phyloP scores from a whole-genome alignment of 192 early-diverging fungal genomes.

The Coemansia sp. region DNA sequence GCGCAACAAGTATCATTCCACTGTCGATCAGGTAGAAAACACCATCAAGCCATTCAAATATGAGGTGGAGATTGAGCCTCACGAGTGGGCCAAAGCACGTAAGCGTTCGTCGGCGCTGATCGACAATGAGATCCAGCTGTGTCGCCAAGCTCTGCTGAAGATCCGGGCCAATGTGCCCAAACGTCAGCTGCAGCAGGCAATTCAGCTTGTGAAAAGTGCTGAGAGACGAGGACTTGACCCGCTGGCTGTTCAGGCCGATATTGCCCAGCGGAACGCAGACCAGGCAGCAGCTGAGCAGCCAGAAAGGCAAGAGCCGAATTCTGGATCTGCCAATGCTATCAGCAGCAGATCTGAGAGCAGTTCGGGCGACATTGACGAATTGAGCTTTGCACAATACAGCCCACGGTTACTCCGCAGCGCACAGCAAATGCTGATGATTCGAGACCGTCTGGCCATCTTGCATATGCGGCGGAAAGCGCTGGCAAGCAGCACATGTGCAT shows the following conservation, averaged over 20 bases:
- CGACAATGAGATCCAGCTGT: slow-evolving; percentile 77
- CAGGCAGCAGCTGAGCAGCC: slow-evolving; percentile 14
- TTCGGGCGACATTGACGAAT: slow-evolving; percentile 48
- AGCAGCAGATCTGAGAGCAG: neutral
- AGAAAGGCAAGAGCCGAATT: neutral
- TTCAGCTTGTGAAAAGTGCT: slow-evolving; percentile 70
- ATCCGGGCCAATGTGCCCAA: slow-evolving; percentile 76
- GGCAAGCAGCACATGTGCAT: slow-evolving; percentile 76
- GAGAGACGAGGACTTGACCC: slow-evolving; percentile 62
- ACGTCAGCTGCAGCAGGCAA: slow-evolving; percentile 78
- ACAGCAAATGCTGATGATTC: slow-evolving; percentile 72
- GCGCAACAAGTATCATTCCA: slow-evolving; percentile 79
- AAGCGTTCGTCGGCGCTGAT: slow-evolving; percentile 72
- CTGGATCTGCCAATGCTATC: neutral
- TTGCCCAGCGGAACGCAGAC: slow-evolving; percentile 31
- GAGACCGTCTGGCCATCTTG: slow-evolving; percentile 73
- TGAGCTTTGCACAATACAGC: slow-evolving; percentile 64
- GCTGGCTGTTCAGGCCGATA: slow-evolving; percentile 30
- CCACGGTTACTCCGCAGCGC: slow-evolving; percentile 76
- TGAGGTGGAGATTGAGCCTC: slow-evolving; percentile 88
- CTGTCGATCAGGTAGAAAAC: slow-evolving; percentile 97
- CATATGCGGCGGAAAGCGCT: slow-evolving; percentile 78
- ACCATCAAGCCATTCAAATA: slow-evolving; percentile 99
- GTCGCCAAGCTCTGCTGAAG: slow-evolving; percentile 64
- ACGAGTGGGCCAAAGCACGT: slow-evolving; percentile 90